Conservation (phyloP, 345 rosid species). For the Syzygium grande region DNA sequence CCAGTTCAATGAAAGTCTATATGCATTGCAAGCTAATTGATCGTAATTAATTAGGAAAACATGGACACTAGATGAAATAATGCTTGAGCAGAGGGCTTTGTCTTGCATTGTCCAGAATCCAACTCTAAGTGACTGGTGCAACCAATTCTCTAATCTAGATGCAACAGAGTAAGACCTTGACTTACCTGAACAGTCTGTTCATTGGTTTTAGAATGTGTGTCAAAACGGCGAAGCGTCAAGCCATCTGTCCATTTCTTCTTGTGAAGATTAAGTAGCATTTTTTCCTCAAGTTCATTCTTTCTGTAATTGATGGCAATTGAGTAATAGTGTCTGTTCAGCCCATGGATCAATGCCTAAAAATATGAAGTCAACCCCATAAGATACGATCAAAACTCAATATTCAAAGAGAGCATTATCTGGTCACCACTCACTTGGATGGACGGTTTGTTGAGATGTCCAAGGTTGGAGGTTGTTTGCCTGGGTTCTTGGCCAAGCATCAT, state of each 20-base stretch:
- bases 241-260: constrained; percentile 99
- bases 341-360: constrained; percentile 92
- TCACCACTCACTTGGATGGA: constrained; percentile 74
- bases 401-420: neutral
- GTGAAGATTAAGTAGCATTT: constrained; percentile 95
- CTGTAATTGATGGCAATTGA: constrained; percentile 98
- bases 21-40: neutral
- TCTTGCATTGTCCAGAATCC: neutral
- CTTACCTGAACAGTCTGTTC: constrained; percentile 90
- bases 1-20: neutral
- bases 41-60: neutral
- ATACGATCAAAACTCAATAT: neutral
- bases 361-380: constrained; percentile 7
- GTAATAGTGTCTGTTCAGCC: constrained; percentile 94
- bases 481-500: constrained; percentile 99
- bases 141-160: neutral
- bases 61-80: neutral
- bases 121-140: neutral
- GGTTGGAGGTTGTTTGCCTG: constrained; percentile 95
- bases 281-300: constrained; percentile 96
- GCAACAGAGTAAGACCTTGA: neutral
- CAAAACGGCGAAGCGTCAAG: constrained; percentile 75
- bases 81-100: neutral
- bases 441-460: constrained; percentile 96
- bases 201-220: constrained; percentile 85